Evolutionary conservation across 257 asterid species (phyloP), one percentile per base, ranked within the genome.

Genomic region (Coffea eugenioides): DNA sequence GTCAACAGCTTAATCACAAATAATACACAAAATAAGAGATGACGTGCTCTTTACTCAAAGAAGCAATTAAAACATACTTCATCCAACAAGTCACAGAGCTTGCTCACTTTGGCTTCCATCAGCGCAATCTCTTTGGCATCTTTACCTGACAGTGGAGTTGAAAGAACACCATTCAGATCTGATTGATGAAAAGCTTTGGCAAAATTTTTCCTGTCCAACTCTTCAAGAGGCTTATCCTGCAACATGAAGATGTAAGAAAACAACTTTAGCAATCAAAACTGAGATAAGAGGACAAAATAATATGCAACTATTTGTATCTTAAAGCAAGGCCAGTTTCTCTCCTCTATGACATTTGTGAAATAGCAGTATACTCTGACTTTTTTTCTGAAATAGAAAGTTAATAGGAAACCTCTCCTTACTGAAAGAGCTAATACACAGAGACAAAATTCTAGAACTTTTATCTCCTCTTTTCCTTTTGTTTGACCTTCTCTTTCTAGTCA

Each of bases 151-250:
- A 81, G 88, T 67, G 71, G 76, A 79, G 86, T 79, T 75, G 82
- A 79, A 74, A 71, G 81, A 84, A 73, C 81, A 76, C 93, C 93
- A 82, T 91, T 90, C 81, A 84, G 93, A 79, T 87, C 90, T 36
- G 90, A 82, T 77, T 82, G 85, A 52, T 87, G 91, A 5, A 86
- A 84, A 80, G 92, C 97, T 87, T 92, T 96, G 45, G 84, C 91
- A 48, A 92, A 96, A 90, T 94, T 98, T 84, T 94, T 96, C 39
- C 73, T 85, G 82, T 94, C 98, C 90, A 96, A 80, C 80, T 88
- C 89, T 80, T 91, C 97, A 80, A 96, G 95, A 18, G 97, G 92
- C 68, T 90, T 96, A 81, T 89, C 78, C 99, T 95, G 89, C 86
- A 83, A 83, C 67, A 74, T 75, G 69, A 45, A 71, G 56, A 57